Evolutionary conservation across 352 stramenopile species (phyloP), one percentile per base, ranked within the genome.

Genomic region (Phytophthora constricta): DNA sequence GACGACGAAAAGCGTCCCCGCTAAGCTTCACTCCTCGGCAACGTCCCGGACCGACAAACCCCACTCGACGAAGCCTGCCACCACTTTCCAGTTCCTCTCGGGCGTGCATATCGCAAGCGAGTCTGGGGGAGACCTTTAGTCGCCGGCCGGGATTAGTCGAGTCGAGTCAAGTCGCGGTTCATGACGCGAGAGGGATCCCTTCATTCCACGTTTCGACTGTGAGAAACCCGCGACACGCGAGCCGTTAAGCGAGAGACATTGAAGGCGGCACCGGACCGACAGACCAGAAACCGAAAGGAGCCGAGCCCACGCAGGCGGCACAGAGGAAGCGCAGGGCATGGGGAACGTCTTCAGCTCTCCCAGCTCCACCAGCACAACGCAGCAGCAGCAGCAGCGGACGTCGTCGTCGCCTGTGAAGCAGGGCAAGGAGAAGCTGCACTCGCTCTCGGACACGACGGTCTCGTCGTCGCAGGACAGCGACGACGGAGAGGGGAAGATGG

Each of bases 371-470:
- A 46, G 19, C 22, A 59, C 28, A 25, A 39, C 26, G 2, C 17
- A 54, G 28, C 16, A 63, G n/a, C 25, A 33, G 49, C 22, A 47
- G 25, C 17, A 50, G 11, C 37, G 52, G 54, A 27, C 43, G 19
- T 9, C n/a, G 10, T 25, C 26, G n/a, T 25, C 57, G 31, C 23
- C 42, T 13, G 17, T 28, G 25, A 33, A 46, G 45, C 50, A 37
- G 17, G 39, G 8, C 27, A 50, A 54, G 43, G 55, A 71, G 34
- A 87, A 86, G 50, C 58, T 59, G 43, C 74, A 88, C 60, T 78
- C 78, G 61, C 63, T 88, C n/a, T 91, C 82, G 1, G 76, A 86
- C 33, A 82, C 77, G 51, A 87, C 80, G 3, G 58, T 80, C 10
- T 78, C 77, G 13, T 78, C 75, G 14, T 81, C 57, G n/a, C 54